Percentiles rank a stretch among this genome's conserved stretches.
phyloP scores from a whole-genome alignment of 2,329 filamentous ascomycete species.

The Aspergillus terreus region DNA sequence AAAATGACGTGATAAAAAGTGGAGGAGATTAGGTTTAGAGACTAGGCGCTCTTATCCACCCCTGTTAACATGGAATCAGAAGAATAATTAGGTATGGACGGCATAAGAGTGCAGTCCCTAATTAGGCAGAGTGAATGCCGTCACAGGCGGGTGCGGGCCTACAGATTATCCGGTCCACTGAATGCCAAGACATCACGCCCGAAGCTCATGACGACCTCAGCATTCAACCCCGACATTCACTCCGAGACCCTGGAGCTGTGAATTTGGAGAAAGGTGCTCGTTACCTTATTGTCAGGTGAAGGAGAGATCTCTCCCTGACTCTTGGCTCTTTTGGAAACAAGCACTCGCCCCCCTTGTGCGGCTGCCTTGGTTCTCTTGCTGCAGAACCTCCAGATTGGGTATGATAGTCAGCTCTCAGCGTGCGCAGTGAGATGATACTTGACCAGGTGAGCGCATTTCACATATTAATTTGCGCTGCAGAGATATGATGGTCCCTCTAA shows the following conservation, averaged over 20 bases:
- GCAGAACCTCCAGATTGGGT: slow-evolving; percentile 14
- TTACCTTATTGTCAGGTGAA: not conserved
- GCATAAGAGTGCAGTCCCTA: not conserved
- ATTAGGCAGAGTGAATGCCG: not conserved
- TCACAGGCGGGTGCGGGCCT: not conserved
- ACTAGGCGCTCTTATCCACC: too few relatives aligned
- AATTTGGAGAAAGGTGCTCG: not conserved
- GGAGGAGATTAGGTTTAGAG: too few relatives aligned
- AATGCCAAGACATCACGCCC: slow-evolving; percentile 16
- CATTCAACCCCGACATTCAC: slow-evolving; percentile 2
- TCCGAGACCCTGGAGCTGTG: slow-evolving; percentile 4
- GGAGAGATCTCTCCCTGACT: not conserved
- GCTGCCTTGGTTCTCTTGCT: slow-evolving; percentile 3
- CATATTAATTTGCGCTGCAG: slow-evolving; percentile 4
- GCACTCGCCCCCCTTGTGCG: not conserved
- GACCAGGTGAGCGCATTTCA: slow-evolving; percentile 16
- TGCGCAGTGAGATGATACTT: slow-evolving; percentile 14
- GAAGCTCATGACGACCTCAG: slow-evolving; percentile 13
- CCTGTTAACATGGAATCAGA: not conserved
- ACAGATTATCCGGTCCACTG: slow-evolving; percentile 10
- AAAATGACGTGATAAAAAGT: too few relatives aligned
- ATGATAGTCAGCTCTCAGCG: slow-evolving; percentile 12
- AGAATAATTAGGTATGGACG: not conserved
- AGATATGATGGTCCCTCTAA: not conserved
- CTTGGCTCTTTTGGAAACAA: not conserved